Evolutionary conservation across 306 rosid species (phyloP), one percentile per base, ranked within the genome.

Genomic region (Cicer cuneatum): DNA sequence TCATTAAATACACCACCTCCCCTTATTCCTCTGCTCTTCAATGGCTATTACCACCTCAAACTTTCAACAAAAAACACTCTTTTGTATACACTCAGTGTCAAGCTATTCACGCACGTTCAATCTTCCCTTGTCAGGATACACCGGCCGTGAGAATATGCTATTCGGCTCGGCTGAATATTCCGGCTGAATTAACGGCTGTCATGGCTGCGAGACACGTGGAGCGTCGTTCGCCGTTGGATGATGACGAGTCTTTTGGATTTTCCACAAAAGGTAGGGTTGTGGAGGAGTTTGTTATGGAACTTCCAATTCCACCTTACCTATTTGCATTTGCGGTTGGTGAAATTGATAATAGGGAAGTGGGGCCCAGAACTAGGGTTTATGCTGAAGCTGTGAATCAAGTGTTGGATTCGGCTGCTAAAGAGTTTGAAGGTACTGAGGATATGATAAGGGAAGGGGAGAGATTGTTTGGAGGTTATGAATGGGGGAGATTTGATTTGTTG

Each of bases 51-150:
- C 96, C 97, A 4, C 88, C 89, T 0, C 97, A 94, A 71, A 92
- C 99, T 5, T 89, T 85, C 80, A 85, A 85, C 83, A 90, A 92
- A 46, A 40, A 86, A 1, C 69, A 69, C 1, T 97, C 99, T 0
- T 90, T 90, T 12, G 99, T 89, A 15, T 92, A 92, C 85, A 94
- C 99, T 0, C 99, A 94, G 16, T 92, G 99, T 79, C 99, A 94
- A 9, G 83, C 96, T 69, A 92, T 94, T 58, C 99, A 94, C 54
- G 99, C 99, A 0, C 96, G 99, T 35, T 51, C 97, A 0, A 85
- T 94, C 16, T 88, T 94, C 75, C 99, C 99, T 2, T 94, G 90
- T 68, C 99, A 94, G 74, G 99, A 94, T 81, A 94, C 99, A 4
- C 96, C 99, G 0, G 97, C 99, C 9, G 85, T 87, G 63, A 83